Percentiles rank a stretch among this genome's conserved stretches.
Conservation (phyloP, 106 monocot species). For the Posidonia australis region DNA sequence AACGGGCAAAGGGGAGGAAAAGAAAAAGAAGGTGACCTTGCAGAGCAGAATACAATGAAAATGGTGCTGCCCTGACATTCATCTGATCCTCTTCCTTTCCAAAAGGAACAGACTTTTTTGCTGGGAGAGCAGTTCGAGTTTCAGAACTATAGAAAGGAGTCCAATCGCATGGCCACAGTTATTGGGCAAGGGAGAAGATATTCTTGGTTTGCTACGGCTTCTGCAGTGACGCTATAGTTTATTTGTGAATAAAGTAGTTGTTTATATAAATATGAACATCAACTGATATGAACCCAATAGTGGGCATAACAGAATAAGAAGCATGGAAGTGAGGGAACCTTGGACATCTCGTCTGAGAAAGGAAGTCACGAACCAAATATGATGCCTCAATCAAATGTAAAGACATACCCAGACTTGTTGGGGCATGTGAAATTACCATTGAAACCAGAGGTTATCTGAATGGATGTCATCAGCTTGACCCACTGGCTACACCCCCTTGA, state of each 20-base stretch:
- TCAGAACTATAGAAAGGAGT: background rate
- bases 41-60: background rate
- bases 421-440: background rate
- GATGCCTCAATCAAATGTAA: background rate
- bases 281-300: background rate
- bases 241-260: conserved; percentile 7
- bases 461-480: conserved; percentile 9
- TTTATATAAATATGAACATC: conserved; percentile 12
- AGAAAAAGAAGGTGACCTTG: background rate
- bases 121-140: background rate
- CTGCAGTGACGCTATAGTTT: conserved; percentile 10
- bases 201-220: conserved; percentile 7
- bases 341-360: background rate
- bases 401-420: background rate
- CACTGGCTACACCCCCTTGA: conserved; percentile 11
- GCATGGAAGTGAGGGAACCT: no score
- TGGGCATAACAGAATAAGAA: background rate
- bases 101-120: conserved; percentile 4
- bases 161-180: no score
- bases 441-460: background rate
- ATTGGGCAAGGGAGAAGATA: background rate
- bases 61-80: conserved; percentile 1
- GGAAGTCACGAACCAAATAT: background rate
- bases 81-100: background rate
- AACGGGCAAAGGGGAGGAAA: background rate